Evolutionary conservation across 2,329 filamentous ascomycete genomes (phyloP), one percentile per base, ranked within the genome.

Genomic region (Sordariomycetes sp.): DNA sequence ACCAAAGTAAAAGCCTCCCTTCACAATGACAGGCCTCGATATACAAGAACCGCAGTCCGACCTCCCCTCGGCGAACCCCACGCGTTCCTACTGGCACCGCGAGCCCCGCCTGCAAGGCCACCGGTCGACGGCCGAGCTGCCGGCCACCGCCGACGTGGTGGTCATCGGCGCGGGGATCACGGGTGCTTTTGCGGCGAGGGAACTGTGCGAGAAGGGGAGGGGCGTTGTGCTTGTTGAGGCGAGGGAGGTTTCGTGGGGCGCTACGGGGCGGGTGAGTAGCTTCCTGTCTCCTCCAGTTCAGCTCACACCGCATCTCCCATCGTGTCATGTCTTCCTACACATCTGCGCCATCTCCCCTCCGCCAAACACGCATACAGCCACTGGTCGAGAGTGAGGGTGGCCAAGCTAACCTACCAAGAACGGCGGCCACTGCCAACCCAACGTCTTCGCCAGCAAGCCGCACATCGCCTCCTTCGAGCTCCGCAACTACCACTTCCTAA

Each of bases 181-280:
- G 1, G 89, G 88, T n/a, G 74, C 84, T 1, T 88, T 87, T 69
- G 86, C 84, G 0, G 87, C 87, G 3, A 78, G 82, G 62, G 83
- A 82, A 66, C 74, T 90, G 56, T 79, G 72, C 65, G 76, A 73
- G 59, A 64, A 70, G 46, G 74, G 76, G 5, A 72, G 78, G 60
- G 76, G 72, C n/a, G 79, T 91, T 8, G 76, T 92, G 6, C 79
- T 92, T 74, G 76, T 93, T 5, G 89, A 93, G 71, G 89, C 89
- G 16, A 78, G 89, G 64, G 88, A 92, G 73, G 87, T 85, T 3
- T 92, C 88, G 66, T 91, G 82, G 81, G 89, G 89, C 20, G 89
- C 89, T n/a, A 93, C 88, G 1, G 88, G 89, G n/a, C 74, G 88
- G 66, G 86, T 89, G 66, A 76, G 83, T 76, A 76, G 83, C 76